These are phyloP conservation scores for Sarocladium oryzae DNA, from an alignment of 2,329 filamentous ascomycete species.

Conservation along the genomic window DNA sequence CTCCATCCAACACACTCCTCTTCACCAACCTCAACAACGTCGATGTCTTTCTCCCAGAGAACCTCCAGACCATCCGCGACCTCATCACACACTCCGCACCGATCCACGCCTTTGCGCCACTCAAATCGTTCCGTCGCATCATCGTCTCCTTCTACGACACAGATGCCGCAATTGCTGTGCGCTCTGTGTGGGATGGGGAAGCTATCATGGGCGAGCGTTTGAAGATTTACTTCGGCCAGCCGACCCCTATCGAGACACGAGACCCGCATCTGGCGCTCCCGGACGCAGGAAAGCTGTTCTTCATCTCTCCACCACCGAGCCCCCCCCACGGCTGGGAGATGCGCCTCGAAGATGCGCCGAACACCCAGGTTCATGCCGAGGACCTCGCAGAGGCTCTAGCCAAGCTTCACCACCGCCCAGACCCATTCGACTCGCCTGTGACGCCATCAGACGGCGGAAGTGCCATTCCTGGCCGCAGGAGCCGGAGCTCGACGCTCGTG, in stretches of 20 bases:
- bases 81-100: conserved; percentile 64
- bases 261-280: conserved; percentile 59
- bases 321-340: conserved; percentile 66
- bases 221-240: conserved; percentile 62
- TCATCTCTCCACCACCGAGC: conserved; percentile 63
- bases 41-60: conserved; percentile 68
- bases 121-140: conserved; percentile 78
- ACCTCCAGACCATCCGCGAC: conserved; percentile 66
- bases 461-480: conserved; percentile 30
- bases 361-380: conserved; percentile 63
- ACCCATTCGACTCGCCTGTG: conserved; percentile 23
- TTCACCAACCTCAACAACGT: conserved; percentile 72
- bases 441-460: conserved; percentile 26
- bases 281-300: conserved; percentile 65
- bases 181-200: conserved; percentile 68
- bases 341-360: conserved; percentile 61
- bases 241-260: conserved; percentile 47
- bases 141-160: conserved; percentile 70
- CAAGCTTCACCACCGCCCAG: conserved; percentile 45
- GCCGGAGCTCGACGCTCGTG: conserved; percentile 59
- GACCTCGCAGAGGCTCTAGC: conserved; percentile 61
- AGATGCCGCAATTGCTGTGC: conserved; percentile 63
- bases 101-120: conserved; percentile 71
- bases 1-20: conserved; percentile 76
- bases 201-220: conserved; percentile 62